phyloP scores from a whole-genome alignment of 331 rosid genomes.

The Saraca asoca region DNA sequence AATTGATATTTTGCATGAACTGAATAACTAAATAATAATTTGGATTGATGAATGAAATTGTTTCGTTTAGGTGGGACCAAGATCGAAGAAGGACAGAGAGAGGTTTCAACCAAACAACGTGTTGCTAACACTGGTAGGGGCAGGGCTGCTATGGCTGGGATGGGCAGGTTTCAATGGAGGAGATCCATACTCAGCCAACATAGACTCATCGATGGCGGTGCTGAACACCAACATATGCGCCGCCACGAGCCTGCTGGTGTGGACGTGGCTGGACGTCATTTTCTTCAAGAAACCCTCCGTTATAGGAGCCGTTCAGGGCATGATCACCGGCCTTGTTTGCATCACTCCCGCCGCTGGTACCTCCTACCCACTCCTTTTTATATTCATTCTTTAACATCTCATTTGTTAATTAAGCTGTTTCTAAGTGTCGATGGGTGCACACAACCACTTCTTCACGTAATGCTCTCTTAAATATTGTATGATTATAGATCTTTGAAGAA shows the following conservation, averaged over 20 bases:
- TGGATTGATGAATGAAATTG: not conserved
- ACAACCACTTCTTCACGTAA: too few species aligned
- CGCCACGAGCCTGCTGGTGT: conserved; percentile 63
- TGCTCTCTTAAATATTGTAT: too few species aligned
- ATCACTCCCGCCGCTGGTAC: conserved; percentile 72
- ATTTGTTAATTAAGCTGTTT: too few species aligned
- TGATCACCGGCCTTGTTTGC: conserved; percentile 77
- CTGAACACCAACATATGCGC: conserved; percentile 70
- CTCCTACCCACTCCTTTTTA: too few species aligned
- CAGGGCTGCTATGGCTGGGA: conserved; percentile 68
- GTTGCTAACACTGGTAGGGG: conserved; percentile 59
- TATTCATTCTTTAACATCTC: too few species aligned
- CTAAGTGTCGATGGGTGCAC: too few species aligned
- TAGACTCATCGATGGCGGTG: conserved; percentile 64
- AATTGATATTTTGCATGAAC: not conserved
- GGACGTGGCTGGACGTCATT: conserved; percentile 65
- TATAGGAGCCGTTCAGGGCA: conserved; percentile 74
- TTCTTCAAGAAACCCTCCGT: conserved; percentile 69
- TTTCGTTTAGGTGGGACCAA: conserved; percentile 55
- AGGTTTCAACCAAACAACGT: conserved; percentile 75
- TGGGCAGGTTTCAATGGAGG: conserved; percentile 83
- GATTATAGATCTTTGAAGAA: too few species aligned
- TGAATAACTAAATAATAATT: not conserved
- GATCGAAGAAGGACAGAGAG: conserved; percentile 57
- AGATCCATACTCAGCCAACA: conserved; percentile 65